Evolutionary conservation across 441 rosid genomes (phyloP), one percentile per base, ranked within the genome.

Genomic region (Biscutella laevigata): DNA sequence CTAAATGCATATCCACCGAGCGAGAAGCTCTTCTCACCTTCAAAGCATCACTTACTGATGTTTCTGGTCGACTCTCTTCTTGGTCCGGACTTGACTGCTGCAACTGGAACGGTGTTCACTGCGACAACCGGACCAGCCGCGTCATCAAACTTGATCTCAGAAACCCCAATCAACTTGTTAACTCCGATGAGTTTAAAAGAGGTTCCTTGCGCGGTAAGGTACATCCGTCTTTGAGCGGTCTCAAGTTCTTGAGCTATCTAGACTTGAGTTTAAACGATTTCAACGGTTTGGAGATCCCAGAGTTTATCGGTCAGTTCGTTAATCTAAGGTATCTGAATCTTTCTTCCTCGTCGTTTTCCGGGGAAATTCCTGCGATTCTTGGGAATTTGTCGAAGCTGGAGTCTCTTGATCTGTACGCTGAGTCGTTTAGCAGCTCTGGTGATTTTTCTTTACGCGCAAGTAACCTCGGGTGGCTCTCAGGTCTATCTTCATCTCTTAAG

Each of bases 281-380:
- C 17, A 27, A 11, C 6, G 66, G 69, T 1, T 4, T 30, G 14
- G 40, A 17, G 20, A 57, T 72, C 22, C 68, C 73, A 0, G 46
- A 57, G 14, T 64, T 58, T 27, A 27, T 68, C 7, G 67, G 78
- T 7, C 57, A 59, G 0, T 49, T 76, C 5, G 35, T 21, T 30
- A 66, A 8, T 1, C 36, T 73, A 53, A 55, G 41, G 53, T 68
- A 77, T 26, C 66, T 77, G 35, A 58, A 72, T 57, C 75, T 66
- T 42, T 74, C 81, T 32, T 60, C 49, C 12, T 62, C 81, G 2
- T 76, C 76, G 25, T 76, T 78, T 13, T 60, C 67, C 6, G 84
- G 77, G n/a, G 34, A 53, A 4, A 34, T 76, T 21, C 79, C 84
- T 5, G 16, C 57, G 5, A n/a, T 2, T 37, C 49, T 78, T 10